A percentile compares a stretch with the other conserved stretches of the same genome.
These are phyloP conservation scores for Rhizopogon vulgaris DNA, from an alignment of 768 basidiomycete genomes.

Conservation along the genomic window DNA sequence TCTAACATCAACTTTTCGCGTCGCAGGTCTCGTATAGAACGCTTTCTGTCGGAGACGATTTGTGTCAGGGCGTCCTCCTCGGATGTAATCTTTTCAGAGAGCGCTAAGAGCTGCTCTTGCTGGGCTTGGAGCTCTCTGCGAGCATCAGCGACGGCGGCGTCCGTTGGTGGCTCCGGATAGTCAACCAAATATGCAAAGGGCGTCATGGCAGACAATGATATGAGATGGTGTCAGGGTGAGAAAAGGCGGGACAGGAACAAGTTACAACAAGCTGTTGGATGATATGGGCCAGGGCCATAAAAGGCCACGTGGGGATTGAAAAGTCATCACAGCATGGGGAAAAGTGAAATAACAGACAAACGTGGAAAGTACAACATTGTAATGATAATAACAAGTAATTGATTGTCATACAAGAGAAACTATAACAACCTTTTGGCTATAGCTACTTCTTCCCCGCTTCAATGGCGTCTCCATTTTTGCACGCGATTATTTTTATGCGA, in stretches of 20 bases:
- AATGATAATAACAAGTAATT: constrained; percentile 15
- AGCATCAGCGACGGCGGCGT: constrained; percentile 45
- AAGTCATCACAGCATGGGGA: not conserved
- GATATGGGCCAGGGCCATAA: constrained; percentile 1
- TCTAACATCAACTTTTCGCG: constrained; percentile 43
- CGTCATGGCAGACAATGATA: constrained; percentile 7
- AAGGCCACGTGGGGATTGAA: constrained; percentile 17
- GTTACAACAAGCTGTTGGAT: not conserved
- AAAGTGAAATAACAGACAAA: no score
- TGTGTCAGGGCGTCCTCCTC: constrained; percentile 54
- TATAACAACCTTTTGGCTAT: no score
- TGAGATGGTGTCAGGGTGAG: constrained; percentile 1
- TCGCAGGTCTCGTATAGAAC: constrained; percentile 49
- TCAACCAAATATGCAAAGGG: constrained; percentile 13
- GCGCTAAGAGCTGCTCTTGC: constrained; percentile 17
- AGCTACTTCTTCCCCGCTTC: constrained; percentile 73
- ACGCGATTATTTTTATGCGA: constrained; percentile 96
- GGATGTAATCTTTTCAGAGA: constrained; percentile 42
- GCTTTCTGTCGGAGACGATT: constrained; percentile 49
- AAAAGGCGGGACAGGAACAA: constrained; percentile 7
- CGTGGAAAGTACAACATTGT: constrained; percentile 20
- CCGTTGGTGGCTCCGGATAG: constrained; percentile 57
- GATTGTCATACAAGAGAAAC: not conserved
- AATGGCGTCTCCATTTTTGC: constrained; percentile 90
- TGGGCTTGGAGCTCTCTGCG: constrained; percentile 36